Evolutionary conservation across 345 rosid genomes (phyloP).

Genomic region (Pseudoturritis turrita): DNA sequence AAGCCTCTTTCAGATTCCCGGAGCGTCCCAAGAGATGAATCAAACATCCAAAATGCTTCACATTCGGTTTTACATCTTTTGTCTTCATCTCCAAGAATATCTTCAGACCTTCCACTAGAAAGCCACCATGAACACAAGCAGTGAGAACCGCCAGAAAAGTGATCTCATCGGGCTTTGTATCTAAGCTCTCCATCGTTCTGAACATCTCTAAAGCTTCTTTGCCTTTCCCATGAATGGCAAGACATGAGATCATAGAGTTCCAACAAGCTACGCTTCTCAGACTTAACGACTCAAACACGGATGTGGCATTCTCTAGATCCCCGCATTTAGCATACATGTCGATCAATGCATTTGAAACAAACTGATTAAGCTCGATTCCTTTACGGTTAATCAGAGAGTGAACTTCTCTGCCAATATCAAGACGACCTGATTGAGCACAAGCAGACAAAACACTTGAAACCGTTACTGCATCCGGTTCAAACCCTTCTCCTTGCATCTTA

Average conservation of each 20-base stretch:
- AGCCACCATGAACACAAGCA: constrained; percentile 75
- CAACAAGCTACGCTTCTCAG: constrained; percentile 52
- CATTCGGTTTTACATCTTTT: constrained; percentile 34
- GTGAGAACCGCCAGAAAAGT: constrained; percentile 56
- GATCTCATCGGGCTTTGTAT: constrained; percentile 49
- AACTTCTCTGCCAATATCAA: constrained; percentile 58
- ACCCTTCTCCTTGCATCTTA: constrained; percentile 52
- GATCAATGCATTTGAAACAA: constrained; percentile 53
- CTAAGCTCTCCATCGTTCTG: constrained; percentile 39
- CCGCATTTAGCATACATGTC: constrained; percentile 87
- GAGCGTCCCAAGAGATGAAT: constrained; percentile 71
- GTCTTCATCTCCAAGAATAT: constrained; percentile 56
- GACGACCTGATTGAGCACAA: constrained; percentile 62
- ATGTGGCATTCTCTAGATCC: constrained; percentile 48
- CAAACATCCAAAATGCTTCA: constrained; percentile 70
- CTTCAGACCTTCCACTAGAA: constrained; percentile 54
- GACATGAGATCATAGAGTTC: constrained; percentile 74
- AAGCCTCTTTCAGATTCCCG: constrained; percentile 67
- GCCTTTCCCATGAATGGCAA: constrained; percentile 52
- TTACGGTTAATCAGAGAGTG: constrained; percentile 38
- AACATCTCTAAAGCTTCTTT: constrained; percentile 60
- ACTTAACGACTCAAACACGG: constrained; percentile 48
- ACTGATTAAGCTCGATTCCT: constrained; percentile 46
- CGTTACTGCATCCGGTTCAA: constrained; percentile 62
- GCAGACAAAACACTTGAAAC: constrained; percentile 60